phyloP scores from a whole-genome alignment of 176 grass and related monocot species.

The Avena atlantica region DNA sequence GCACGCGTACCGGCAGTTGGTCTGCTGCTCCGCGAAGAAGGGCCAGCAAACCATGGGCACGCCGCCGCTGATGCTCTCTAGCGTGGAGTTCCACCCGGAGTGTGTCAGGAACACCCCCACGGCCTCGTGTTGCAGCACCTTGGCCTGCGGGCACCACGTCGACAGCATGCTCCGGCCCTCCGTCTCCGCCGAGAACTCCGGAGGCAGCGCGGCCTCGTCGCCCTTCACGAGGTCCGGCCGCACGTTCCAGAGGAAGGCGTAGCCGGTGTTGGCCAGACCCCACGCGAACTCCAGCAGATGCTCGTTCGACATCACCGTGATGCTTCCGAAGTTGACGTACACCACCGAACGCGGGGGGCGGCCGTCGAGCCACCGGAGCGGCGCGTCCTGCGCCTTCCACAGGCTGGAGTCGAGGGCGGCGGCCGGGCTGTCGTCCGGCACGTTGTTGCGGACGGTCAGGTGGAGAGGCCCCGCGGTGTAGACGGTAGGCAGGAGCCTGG shows the following conservation, averaged over 20 bases:
- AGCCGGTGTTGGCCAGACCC: conserved; percentile 54
- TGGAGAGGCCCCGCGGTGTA: conserved; percentile 49
- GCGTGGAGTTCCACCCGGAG: conserved; percentile 86
- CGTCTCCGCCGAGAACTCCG: conserved; percentile 21
- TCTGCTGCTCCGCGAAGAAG: conserved; percentile 72
- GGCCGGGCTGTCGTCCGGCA: conserved; percentile 28
- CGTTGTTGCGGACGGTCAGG: conserved; percentile 32
- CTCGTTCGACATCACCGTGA: conserved; percentile 50
- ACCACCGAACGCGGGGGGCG: conserved; percentile 42
- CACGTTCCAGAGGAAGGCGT: conserved; percentile 61
- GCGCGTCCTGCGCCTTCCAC: conserved; percentile 45
- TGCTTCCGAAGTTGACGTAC: conserved; percentile 67
- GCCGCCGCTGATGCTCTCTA: conserved; percentile 60
- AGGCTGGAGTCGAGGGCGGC: conserved; percentile 34
- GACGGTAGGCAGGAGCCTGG: not conserved
- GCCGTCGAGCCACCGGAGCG: conserved; percentile 48
- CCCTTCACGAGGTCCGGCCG: conserved; percentile 55
- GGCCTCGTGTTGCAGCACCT: conserved; percentile 53
- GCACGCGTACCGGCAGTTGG: conserved; percentile 59
- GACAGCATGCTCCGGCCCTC: conserved; percentile 37
- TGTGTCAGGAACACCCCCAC: conserved; percentile 83
- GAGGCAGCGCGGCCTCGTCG: conserved; percentile 12
- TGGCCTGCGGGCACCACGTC: conserved; percentile 58
- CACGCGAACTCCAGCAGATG: conserved; percentile 60
- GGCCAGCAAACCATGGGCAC: conserved; percentile 65